Percentiles rank a stretch among this genome's conserved stretches.
phyloP scores from a whole-genome alignment of 306 rosid species.

The Acmispon strigosus region DNA sequence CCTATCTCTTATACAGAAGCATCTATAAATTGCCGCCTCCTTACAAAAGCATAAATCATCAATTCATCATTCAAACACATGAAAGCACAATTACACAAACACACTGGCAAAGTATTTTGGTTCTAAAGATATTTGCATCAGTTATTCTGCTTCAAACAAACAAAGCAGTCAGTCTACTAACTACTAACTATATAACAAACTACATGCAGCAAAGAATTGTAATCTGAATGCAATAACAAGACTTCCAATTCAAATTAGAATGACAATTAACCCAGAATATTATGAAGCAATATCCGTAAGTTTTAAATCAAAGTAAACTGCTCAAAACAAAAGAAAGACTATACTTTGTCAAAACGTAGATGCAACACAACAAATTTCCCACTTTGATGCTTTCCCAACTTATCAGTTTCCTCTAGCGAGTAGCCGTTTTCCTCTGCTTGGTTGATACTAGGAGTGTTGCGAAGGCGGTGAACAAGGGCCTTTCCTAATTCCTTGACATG shows the following conservation, averaged over 20 bases:
- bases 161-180: background rate
- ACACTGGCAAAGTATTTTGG: background rate
- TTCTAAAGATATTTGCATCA: background rate
- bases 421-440: constrained; percentile 25
- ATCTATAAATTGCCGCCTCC: background rate
- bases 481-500: constrained; percentile 68
- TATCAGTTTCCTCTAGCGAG: constrained; percentile 34
- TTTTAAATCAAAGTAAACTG: background rate
- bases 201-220: constrained; percentile 1
- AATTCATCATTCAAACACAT: constrained; percentile 13
- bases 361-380: constrained; percentile 83
- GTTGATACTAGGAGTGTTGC: constrained; percentile 27
- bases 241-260: constrained; percentile 3
- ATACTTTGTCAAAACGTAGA: constrained; percentile 91
- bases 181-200: background rate
- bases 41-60: background rate
- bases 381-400: constrained; percentile 30
- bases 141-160: constrained; percentile 8
- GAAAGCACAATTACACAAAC: background rate
- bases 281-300: background rate
- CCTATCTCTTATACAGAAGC: background rate
- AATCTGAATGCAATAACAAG: background rate
- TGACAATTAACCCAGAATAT: background rate
- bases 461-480: constrained; percentile 62
- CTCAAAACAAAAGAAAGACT: constrained; percentile 1